phyloP scores from a whole-genome alignment of 164 flowering plant species.

The Vitis vinifera region ASM3070453v1 NC_081823.1:10548501-10549000 shows the following conservation, averaged over 20 bases:
- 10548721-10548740: conserved; percentile 2
- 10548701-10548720: not conserved
- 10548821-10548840: too few relatives aligned
- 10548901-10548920: too few relatives aligned
- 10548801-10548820: too few relatives aligned
- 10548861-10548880: too few relatives aligned
- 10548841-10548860: too few relatives aligned
- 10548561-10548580: conserved; percentile 20
- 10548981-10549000: too few relatives aligned
- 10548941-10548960: too few relatives aligned
- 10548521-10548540: conserved; percentile 3
- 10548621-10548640: conserved; percentile 53
- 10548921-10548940: too few relatives aligned
- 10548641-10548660: conserved; percentile 46
- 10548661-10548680: conserved; percentile 57
- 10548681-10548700: conserved; percentile 7
- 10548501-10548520: conserved; percentile 1
- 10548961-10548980: too few relatives aligned
- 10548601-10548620: conserved; percentile 46
- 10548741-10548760: not conserved
- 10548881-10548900: too few relatives aligned
- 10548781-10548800: too few relatives aligned
- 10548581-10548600: conserved; percentile 44
- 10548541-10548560: not conserved
- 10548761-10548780: too few relatives aligned